These are phyloP conservation scores for Penicillium bovifimosum DNA, from an alignment of 495 filamentous ascomycete genomes.

Conservation along the genomic window DNA sequence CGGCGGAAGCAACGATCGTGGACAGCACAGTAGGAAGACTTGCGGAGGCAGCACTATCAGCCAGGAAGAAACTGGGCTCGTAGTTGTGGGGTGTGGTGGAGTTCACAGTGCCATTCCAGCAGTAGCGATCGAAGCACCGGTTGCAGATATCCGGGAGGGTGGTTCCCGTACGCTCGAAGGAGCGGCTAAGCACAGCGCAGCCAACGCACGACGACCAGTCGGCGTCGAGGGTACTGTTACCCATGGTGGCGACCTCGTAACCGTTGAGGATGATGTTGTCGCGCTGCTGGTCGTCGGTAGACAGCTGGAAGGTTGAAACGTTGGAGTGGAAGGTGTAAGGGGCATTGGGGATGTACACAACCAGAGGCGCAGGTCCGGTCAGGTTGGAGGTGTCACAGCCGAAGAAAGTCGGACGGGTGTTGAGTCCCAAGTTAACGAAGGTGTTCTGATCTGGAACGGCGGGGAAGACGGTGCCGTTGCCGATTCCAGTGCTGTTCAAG, in stretches of 20 bases:
- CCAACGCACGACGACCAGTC: constrained; percentile 77
- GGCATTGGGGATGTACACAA: constrained; percentile 88
- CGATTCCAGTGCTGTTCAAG: constrained; percentile 47
- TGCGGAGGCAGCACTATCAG: constrained; percentile 11
- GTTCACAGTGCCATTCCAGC: constrained; percentile 54
- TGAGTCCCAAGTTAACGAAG: constrained; percentile 81
- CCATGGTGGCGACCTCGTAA: constrained; percentile 73
- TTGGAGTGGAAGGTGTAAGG: constrained; percentile 74
- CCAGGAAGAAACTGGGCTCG: constrained; percentile 23
- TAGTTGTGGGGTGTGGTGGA: constrained; percentile 25
- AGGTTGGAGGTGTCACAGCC: constrained; percentile 72
- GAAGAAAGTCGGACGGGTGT: constrained; percentile 86
- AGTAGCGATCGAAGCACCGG: constrained; percentile 73
- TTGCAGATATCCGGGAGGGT: constrained; percentile 60
- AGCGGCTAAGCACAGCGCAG: constrained; percentile 79
- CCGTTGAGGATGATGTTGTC: constrained; percentile 80
- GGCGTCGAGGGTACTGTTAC: constrained; percentile 65
- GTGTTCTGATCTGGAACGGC: constrained; percentile 75
- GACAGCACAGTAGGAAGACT: constrained; percentile 17
- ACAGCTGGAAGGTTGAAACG: constrained; percentile 62
- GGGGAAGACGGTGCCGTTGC: constrained; percentile 82
- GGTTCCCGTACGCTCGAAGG: constrained; percentile 61
- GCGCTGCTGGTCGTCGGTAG: constrained; percentile 57
- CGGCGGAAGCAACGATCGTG: constrained; percentile 15
- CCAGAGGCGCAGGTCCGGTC: constrained; percentile 52